Conservation (phyloP, 768 basidiomycete species). For the Lentinula aciculospora region DNA sequence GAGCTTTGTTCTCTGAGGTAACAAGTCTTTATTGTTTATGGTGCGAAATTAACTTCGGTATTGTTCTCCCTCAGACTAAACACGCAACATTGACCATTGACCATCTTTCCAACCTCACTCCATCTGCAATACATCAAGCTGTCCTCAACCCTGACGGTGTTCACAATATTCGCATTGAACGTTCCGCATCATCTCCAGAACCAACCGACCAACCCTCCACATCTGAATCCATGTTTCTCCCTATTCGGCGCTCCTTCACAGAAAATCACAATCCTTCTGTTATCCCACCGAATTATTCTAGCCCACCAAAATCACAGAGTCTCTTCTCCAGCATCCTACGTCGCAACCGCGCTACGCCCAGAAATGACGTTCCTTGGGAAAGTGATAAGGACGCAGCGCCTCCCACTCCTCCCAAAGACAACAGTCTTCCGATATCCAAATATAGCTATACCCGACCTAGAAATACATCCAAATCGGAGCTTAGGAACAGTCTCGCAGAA, state of each 20-base stretch:
- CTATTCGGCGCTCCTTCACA: conserved; percentile 26
- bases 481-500: conserved; percentile 31
- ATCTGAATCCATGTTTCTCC: conserved; percentile 15
- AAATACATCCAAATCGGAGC: conserved; percentile 10
- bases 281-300: conserved; percentile 1
- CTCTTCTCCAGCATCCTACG: conserved; percentile 31
- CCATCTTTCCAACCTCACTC: conserved; percentile 36
- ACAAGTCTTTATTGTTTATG: conserved; percentile 13
- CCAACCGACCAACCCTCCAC: conserved; percentile 11
- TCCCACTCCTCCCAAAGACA: conserved; percentile 44
- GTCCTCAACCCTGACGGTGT: conserved; percentile 21
- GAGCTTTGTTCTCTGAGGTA: conserved; percentile 37
- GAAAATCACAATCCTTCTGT: conserved; percentile 23
- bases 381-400: conserved; percentile 23
- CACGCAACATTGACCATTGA: conserved; percentile 42
- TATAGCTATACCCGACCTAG: conserved; percentile 4
- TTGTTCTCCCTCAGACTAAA: conserved; percentile 31
- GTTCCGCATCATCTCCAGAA: conserved; percentile 7
- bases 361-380: conserved; percentile 12
- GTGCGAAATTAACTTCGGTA: conserved; percentile 7
- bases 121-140: conserved; percentile 31
- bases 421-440: conserved; percentile 13
- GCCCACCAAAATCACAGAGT: conserved; percentile 22
- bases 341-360: conserved; percentile 21
- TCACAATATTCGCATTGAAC: conserved; percentile 7